phyloP scores from a whole-genome alignment of 2,329 filamentous ascomycete genomes.

The Penicillium sp. region DNA sequence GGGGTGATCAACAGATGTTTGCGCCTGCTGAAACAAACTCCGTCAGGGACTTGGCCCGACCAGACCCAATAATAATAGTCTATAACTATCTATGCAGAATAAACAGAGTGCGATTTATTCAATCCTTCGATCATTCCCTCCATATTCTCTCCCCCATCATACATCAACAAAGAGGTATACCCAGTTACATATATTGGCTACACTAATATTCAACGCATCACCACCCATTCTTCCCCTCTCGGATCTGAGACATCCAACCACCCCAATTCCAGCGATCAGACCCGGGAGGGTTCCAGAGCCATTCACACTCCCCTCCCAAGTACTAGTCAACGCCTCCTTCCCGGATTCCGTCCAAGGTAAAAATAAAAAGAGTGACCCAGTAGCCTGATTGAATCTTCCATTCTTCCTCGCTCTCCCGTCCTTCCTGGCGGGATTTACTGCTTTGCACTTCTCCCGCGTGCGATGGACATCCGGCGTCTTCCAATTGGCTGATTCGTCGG shows the following conservation, averaged over 20 bases:
- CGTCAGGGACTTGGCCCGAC: slow-evolving; percentile 1
- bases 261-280: slow-evolving; percentile 3
- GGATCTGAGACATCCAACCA: slow-evolving; percentile 1
- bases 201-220: neutral
- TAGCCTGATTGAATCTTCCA: neutral
- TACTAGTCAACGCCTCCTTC: slow-evolving; percentile 4
- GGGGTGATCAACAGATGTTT: neutral
- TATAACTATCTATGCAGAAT: neutral
- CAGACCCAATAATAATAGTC: neutral
- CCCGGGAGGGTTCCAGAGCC: neutral
- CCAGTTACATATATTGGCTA: neutral
- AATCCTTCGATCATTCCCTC: neutral
- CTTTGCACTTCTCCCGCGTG: neutral
- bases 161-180: neutral
- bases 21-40: neutral
- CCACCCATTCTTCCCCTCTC: neutral
- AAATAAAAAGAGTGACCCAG: neutral
- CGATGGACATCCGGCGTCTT: neutral
- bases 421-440: neutral
- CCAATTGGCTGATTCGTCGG: slow-evolving; percentile 1
- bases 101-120: neutral
- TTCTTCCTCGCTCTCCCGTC: neutral
- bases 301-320: neutral
- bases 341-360: neutral
- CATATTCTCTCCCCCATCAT: neutral